Base-by-base conservation (phyloP, 352 stramenopile species). In the Phytopythium helicoides region DNA sequence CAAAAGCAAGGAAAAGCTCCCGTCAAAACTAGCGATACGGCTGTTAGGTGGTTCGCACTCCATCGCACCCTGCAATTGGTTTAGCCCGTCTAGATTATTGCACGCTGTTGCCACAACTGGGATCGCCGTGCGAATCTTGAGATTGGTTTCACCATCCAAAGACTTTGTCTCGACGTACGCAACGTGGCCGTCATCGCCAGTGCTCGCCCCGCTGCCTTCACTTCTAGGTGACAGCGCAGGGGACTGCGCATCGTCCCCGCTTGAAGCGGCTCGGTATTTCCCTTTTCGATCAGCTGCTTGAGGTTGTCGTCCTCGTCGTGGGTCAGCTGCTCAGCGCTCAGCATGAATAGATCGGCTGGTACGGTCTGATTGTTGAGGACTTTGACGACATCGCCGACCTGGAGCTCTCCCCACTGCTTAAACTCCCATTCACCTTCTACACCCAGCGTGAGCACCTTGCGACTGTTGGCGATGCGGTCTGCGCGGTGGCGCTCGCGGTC, bases 131-230 rank as follows among this genome's bases (percentile, higher is more conserved):
- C 82, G 84, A 44, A 94, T 87, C 55, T 94, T 94, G 6, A 94
- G 58, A 28, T 94, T 92, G 12, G 84, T 94, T 60, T 94, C 84
- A 12, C 84, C 84, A 49, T 94, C 84, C 25, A 94, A 55, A 11
- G 81, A 91, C 56, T 94, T 94, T 26, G 84, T 94, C 52, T 94
- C 82, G 39, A 94, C 79, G 51, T 95, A 96, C 23, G 77, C 84
- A 18, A 91, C 45, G 46, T 71, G 76, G 11, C 64, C 71, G 19
- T 66, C 58, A 10, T 16, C 25, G 14, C 2, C 25, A 4, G 25
- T 18, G 40, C 19, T 55, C 42, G 33, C 66, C 36, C 28, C 62
- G 41, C 34, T 62, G n/a, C 39, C 4, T 11, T 35, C 12, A 16
- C 21, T 26, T 15, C 19, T 58, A 35, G n/a, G 39, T 16, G 38